Conservation (phyloP, 2,329 filamentous ascomycete genomes). For the Ophiocordyceps sinensis region DNA sequence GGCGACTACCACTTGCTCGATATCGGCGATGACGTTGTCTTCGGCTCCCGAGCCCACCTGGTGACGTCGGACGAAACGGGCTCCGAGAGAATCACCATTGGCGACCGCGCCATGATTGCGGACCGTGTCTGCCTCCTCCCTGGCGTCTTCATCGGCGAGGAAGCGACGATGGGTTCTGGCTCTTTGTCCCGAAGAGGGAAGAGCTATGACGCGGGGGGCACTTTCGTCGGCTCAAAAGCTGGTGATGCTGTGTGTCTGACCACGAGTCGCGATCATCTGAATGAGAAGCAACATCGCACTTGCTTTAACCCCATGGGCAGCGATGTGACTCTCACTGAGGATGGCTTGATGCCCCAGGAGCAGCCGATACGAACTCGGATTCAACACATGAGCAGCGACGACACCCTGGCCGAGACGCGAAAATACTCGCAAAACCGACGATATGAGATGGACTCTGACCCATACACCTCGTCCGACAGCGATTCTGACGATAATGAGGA, state of each 20-base stretch:
- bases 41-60: constrained; percentile 38
- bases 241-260: constrained; percentile 32
- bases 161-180: constrained; percentile 37
- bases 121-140: constrained; percentile 39
- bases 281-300: constrained; percentile 1
- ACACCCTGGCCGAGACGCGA: constrained; percentile 9
- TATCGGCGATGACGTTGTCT: constrained; percentile 44
- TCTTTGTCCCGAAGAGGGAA: constrained; percentile 31
- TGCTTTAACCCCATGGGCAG: constrained; percentile 7
- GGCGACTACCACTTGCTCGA: constrained; percentile 40
- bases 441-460: constrained; percentile 1
- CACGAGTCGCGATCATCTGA: constrained; percentile 4
- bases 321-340: constrained; percentile 8
- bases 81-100: constrained; percentile 30
- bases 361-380: constrained; percentile 2
- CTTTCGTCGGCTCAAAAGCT: constrained; percentile 37
- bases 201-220: constrained; percentile 27
- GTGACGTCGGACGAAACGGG: constrained; percentile 37
- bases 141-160: constrained; percentile 32
- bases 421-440: constrained; percentile 1
- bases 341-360: constrained; percentile 2
- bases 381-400: constrained; percentile 11
- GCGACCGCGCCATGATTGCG: constrained; percentile 38
- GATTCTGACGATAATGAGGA: constrained; percentile 5
- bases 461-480: constrained; percentile 6